Conservation (phyloP, 1,284 basidiomycete species). For the Pulchroboletus neoregius region DNA sequence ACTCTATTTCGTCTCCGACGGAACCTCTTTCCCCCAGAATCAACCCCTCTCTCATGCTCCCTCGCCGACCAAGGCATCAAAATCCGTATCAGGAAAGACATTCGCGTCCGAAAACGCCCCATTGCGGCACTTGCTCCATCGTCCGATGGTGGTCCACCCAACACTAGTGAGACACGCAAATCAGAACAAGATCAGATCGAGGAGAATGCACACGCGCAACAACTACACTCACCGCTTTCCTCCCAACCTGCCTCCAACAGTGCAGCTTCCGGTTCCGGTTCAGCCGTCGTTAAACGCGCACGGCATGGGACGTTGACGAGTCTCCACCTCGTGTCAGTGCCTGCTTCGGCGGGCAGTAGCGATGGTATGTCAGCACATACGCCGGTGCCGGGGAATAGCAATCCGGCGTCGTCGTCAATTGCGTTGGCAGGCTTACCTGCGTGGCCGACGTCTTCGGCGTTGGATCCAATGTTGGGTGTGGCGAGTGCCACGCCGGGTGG, state of each 20-base stretch:
- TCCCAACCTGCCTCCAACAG: conserved; percentile 14
- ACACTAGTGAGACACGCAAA: conserved; percentile 19
- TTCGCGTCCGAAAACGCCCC: conserved; percentile 70
- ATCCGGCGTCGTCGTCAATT: conserved; percentile 16
- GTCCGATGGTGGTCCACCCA: conserved; percentile 33
- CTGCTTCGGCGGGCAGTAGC: conserved; percentile 14
- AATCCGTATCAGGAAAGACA: conserved; percentile 87
- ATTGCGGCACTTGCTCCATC: conserved; percentile 41
- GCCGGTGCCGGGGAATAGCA: conserved; percentile 16
- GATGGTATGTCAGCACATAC: conserved; percentile 23
- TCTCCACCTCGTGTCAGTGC: conserved; percentile 19
- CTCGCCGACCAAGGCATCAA: conserved; percentile 92
- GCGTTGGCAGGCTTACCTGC: conserved; percentile 31
- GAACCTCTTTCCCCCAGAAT: conserved; percentile 49
- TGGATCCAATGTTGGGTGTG: conserved; percentile 33
- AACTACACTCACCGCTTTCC: conserved; percentile 6
- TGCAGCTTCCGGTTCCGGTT: neutral
- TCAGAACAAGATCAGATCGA: conserved; percentile 28
- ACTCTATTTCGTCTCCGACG: conserved; percentile 14
- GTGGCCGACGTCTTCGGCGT: conserved; percentile 29
- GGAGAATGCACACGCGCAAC: conserved; percentile 22
- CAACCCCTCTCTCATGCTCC: conserved; percentile 82
- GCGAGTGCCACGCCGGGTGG: conserved; percentile 34
- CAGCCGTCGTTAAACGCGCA: conserved; percentile 22
- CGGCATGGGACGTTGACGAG: conserved; percentile 30